phyloP scores from a whole-genome alignment of 1,284 basidiomycete species.

The Cutaneotrichosporon cutaneum region DNA sequence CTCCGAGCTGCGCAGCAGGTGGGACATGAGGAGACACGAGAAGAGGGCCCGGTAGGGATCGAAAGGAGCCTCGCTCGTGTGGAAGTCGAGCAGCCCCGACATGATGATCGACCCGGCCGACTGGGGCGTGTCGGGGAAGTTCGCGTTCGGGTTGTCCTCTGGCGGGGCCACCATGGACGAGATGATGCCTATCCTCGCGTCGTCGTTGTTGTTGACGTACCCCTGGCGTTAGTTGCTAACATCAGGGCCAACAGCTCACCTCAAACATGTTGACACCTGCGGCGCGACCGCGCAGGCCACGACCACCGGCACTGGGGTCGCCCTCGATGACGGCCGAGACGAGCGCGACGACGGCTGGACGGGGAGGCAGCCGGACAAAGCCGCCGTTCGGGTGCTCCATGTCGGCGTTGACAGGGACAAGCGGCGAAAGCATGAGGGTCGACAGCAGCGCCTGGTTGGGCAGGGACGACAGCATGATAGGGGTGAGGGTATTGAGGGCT shows the following conservation, averaged over 20 bases:
- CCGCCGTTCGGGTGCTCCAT: constrained; percentile 52
- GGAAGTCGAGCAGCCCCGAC: constrained; percentile 55
- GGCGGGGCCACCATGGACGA: constrained; percentile 41
- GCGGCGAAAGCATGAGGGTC: constrained; percentile 51
- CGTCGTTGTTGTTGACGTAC: constrained; percentile 51
- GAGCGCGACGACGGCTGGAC: constrained; percentile 53
- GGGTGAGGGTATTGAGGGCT: constrained; percentile 75
- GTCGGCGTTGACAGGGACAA: constrained; percentile 53
- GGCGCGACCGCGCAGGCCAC: constrained; percentile 50
- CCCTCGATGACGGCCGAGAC: constrained; percentile 47
- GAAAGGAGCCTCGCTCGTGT: constrained; percentile 40
- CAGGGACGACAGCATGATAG: constrained; percentile 54
- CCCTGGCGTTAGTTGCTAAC: constrained; percentile 29
- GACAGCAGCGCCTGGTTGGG: constrained; percentile 58
- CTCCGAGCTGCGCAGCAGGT: constrained; percentile 59
- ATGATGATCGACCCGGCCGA: constrained; percentile 57
- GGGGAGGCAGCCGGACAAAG: constrained; percentile 49
- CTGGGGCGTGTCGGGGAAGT: constrained; percentile 32
- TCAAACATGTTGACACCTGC: constrained; percentile 56
- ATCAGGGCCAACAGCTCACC: constrained; percentile 34
- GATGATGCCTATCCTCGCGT: constrained; percentile 52
- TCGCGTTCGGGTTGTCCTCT: constrained; percentile 31
- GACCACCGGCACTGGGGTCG: constrained; percentile 42
- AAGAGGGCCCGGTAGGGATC: constrained; percentile 59
- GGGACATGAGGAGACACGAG: constrained; percentile 57